These are phyloP conservation scores for Cucurbita ficifolia DNA, from an alignment of 306 rosid species.

Conservation along the genomic window DNA sequence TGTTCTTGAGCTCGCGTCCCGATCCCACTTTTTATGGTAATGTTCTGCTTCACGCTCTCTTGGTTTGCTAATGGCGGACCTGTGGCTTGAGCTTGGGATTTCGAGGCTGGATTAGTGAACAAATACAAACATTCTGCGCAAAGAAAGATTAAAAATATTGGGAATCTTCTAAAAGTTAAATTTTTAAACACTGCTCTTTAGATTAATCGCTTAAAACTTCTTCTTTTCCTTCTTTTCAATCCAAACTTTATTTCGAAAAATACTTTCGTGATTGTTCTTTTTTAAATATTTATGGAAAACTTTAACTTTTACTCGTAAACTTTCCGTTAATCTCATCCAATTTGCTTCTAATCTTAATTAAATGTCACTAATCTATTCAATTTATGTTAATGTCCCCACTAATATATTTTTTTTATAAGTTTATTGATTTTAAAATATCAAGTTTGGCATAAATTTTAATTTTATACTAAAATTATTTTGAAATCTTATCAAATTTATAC, in stretches of 20 bases:
- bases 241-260: neutral
- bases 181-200: neutral
- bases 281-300: too few species aligned
- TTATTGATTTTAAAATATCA: too few species aligned
- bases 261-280: neutral
- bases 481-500: too few species aligned
- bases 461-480: too few species aligned
- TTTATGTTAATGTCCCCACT: too few species aligned
- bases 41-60: neutral
- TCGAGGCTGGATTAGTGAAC: neutral
- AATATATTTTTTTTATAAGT: too few species aligned
- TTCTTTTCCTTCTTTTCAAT: neutral
- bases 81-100: neutral
- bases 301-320: too few species aligned
- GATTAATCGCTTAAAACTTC: neutral
- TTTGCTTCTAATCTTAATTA: too few species aligned
- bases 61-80: neutral
- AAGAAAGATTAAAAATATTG: neutral
- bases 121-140: neutral
- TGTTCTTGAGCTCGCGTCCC: neutral
- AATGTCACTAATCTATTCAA: too few species aligned
- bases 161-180: neutral
- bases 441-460: too few species aligned
- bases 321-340: too few species aligned
- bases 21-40: neutral